These are phyloP conservation scores for Aspergillus intermedius DNA, from an alignment of 2,329 filamentous ascomycete species.

Conservation along the genomic window DNA sequence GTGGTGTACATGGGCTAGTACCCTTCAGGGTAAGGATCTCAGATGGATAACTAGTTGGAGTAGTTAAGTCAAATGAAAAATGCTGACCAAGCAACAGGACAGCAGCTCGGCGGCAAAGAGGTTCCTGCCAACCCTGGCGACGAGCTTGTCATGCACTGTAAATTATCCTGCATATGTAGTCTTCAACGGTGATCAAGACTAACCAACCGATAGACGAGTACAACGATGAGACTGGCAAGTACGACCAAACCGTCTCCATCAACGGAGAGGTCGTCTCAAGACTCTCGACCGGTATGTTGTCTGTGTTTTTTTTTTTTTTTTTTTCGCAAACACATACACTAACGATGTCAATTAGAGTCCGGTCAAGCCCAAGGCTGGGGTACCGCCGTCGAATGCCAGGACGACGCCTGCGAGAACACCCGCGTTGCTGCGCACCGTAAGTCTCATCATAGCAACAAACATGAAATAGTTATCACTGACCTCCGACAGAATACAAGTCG, in stretches of 20 bases:
- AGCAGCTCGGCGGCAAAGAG: constrained; percentile 21
- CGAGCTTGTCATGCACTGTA: constrained; percentile 23
- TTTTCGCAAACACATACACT: background rate
- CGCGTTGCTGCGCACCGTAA: constrained; percentile 22
- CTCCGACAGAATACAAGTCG: background rate
- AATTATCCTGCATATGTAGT: background rate
- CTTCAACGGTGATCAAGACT: background rate
- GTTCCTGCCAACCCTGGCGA: constrained; percentile 22
- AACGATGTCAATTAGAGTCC: constrained; percentile 9
- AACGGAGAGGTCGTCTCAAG: constrained; percentile 24
- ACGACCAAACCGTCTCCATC: constrained; percentile 24
- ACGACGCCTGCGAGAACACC: constrained; percentile 19
- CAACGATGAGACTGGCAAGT: constrained; percentile 24
- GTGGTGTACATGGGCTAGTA: constrained; percentile 30
- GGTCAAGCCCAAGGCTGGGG: constrained; percentile 27
- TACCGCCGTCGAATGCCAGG: constrained; percentile 28
- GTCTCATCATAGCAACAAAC: constrained; percentile 2
- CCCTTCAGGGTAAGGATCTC: constrained; percentile 13
- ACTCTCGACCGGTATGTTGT: constrained; percentile 19
- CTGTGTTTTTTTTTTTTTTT: background rate
- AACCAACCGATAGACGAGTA: constrained; percentile 19
- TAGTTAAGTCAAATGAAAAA: background rate
- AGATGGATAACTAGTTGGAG: background rate
- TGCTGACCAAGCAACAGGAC: constrained; percentile 2
- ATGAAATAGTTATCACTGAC: background rate